A percentile compares a stretch with the other conserved stretches of the same genome.
Conservation (phyloP, 306 rosid species). For the Carpinus viminea region DNA sequence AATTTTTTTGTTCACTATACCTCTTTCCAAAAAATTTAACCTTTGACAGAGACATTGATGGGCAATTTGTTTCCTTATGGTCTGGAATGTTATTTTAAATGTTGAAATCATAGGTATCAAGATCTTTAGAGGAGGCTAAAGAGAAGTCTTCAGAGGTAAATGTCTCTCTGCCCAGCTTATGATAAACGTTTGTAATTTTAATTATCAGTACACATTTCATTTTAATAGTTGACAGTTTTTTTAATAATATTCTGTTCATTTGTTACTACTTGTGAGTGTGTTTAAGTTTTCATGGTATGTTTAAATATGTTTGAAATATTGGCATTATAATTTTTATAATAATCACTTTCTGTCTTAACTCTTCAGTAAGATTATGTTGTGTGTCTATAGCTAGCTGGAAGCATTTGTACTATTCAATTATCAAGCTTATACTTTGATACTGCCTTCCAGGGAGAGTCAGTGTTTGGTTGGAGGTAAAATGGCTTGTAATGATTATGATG, state of each 20-base stretch:
- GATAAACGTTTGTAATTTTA: neutral
- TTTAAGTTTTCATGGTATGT: neutral
- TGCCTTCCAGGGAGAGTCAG: neutral
- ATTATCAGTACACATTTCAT: neutral
- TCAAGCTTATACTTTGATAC: neutral
- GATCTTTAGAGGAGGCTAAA: conserved; percentile 44
- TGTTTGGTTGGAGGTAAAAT: neutral
- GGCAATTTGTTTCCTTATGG: neutral
- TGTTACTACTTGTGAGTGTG: neutral
- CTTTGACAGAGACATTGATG: conserved; percentile 2
- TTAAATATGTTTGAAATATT: neutral
- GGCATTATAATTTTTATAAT: neutral
- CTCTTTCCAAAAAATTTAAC: neutral
- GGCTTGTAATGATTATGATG: neutral
- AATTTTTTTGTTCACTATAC: neutral
- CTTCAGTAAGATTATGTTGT: neutral
- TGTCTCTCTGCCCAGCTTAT: neutral
- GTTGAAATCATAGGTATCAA: conserved; percentile 32
- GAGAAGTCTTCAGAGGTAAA: conserved; percentile 50
- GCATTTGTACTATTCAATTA: neutral
- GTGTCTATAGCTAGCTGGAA: neutral
- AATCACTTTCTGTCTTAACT: neutral
- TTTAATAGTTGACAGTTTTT: neutral
- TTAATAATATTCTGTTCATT: neutral
- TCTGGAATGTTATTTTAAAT: conserved; percentile 1